Conservation (phyloP, 257 asterid genomes). For the Solanum virginianum region DNA sequence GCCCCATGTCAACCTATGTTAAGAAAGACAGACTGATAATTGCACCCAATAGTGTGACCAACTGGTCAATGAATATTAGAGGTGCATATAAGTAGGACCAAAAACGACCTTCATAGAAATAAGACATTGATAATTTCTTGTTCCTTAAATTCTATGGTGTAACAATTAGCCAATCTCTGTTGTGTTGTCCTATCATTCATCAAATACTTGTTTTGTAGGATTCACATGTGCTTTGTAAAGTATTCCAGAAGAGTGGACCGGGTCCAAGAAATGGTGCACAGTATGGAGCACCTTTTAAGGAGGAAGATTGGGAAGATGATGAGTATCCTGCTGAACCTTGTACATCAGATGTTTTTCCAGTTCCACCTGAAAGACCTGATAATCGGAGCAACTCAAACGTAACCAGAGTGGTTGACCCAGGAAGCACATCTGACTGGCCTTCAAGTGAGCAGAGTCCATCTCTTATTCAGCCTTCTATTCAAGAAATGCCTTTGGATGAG, state of each 20-base stretch:
- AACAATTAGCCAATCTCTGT: neutral
- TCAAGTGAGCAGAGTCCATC: conserved; percentile 1
- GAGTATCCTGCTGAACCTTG: conserved; percentile 12
- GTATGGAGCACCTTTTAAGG: conserved; percentile 84
- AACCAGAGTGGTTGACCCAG: neutral
- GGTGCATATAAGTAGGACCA: neutral
- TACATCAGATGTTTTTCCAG: conserved; percentile 1
- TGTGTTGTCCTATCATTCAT: neutral
- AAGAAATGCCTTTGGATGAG: neutral
- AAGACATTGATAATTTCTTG: neutral
- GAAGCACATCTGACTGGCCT: neutral
- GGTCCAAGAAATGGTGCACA: conserved; percentile 91
- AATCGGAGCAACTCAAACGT: conserved; percentile 4
- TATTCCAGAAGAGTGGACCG: conserved; percentile 67
- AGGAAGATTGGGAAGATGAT: conserved; percentile 72
- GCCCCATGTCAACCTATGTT: neutral
- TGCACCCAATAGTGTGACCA: neutral
- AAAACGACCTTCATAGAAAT: neutral
- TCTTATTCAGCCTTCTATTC: neutral
- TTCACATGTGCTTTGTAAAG: conserved; percentile 56
- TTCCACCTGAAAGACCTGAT: conserved; percentile 3
- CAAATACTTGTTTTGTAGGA: conserved; percentile 32
- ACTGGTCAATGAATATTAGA: neutral
- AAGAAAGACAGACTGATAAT: neutral
- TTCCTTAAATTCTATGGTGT: neutral